These are phyloP conservation scores for Pelargonium citronellum DNA, from an alignment of 441 rosid species.

Conservation along the genomic window DNA sequence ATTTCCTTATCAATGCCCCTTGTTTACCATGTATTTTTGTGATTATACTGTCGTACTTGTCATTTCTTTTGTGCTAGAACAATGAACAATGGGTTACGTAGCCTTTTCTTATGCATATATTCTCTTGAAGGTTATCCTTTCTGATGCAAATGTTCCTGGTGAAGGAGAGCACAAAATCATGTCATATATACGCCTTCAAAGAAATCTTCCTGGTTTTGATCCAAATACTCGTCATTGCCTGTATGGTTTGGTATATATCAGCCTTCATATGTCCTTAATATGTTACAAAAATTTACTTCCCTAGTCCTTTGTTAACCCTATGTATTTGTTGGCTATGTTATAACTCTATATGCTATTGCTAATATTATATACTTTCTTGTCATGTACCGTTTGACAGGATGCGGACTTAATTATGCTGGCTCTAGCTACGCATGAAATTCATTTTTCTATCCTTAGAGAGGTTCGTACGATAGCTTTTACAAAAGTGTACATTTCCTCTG, in stretches of 20 bases:
- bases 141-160: slow-evolving; percentile 98
- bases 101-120: slow-evolving; percentile 22
- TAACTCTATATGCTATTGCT: slow-evolving; percentile 17
- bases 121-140: slow-evolving; percentile 74
- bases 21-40: not conserved
- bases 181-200: slow-evolving; percentile 91
- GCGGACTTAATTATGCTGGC: slow-evolving; percentile 97
- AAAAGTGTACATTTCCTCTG: not conserved
- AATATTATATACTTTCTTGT: slow-evolving; percentile 20
- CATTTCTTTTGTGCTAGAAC: slow-evolving; percentile 5
- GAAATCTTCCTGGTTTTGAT: slow-evolving; percentile 82
- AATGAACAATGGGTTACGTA: not conserved
- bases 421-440: slow-evolving; percentile 93
- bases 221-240: slow-evolving; percentile 93
- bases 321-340: slow-evolving; percentile 16
- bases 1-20: not conserved
- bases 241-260: slow-evolving; percentile 78
- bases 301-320: not conserved
- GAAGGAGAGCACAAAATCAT: slow-evolving; percentile 98
- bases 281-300: slow-evolving; percentile 7
- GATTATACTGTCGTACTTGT: not conserved
- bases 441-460: slow-evolving; percentile 97
- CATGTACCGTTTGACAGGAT: slow-evolving; percentile 49
- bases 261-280: slow-evolving; percentile 13
- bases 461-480: slow-evolving; percentile 31